These are phyloP conservation scores for Entomortierella parvispora DNA, from an alignment of 192 early-diverging fungal species.

Conservation along the genomic window DNA sequence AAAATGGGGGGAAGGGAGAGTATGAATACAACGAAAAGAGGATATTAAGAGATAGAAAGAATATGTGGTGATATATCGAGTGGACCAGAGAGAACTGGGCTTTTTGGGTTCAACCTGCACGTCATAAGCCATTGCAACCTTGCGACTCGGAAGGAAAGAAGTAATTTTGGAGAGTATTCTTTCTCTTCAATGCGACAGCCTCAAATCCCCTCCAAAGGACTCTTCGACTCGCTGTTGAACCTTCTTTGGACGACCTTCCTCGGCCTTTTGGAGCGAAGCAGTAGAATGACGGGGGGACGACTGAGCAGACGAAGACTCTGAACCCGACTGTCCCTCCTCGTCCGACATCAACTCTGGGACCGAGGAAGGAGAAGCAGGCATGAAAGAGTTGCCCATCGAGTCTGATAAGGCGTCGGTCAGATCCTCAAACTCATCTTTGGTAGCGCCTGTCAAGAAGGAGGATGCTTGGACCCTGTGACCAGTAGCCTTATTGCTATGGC, in stretches of 20 bases:
- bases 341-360: constrained; percentile 35
- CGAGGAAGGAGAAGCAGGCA: constrained; percentile 11
- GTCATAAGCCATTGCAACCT: no score
- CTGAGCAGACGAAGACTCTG: constrained; percentile 17
- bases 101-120: no score
- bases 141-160: no score
- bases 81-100: no score
- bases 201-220: constrained; percentile 5
- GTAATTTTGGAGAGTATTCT: no score
- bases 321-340: constrained; percentile 28
- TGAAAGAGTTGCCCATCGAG: constrained; percentile 28
- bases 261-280: constrained; percentile 12
- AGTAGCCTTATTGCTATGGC: constrained; percentile 13
- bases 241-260: background rate
- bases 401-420: constrained; percentile 36
- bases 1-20: no score
- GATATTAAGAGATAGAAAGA: no score
- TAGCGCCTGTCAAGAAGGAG: constrained; percentile 16
- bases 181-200: no score
- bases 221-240: background rate
- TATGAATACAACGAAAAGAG: no score
- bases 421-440: constrained; percentile 13
- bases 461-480: constrained; percentile 2
- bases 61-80: no score
- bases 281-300: constrained; percentile 42